These are phyloP conservation scores for Tolypocladium pustulatum DNA, from an alignment of 2,329 filamentous ascomycete species.

Conservation along the genomic window DNA sequence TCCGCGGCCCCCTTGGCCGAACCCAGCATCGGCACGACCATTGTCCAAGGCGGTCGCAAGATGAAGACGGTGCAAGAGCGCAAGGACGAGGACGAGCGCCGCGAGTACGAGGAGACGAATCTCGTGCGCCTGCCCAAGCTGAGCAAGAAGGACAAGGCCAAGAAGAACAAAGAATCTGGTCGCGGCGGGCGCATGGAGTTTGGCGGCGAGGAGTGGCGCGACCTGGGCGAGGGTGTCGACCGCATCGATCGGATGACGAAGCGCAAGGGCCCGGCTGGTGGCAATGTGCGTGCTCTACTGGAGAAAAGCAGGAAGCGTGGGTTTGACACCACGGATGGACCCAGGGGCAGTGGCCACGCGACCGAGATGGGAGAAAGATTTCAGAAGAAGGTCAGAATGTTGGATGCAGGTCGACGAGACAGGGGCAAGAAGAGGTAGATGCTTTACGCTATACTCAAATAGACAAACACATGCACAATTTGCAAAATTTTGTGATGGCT, in stretches of 20 bases:
- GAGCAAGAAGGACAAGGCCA: slow-evolving; percentile 75
- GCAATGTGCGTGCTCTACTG: slow-evolving; percentile 49
- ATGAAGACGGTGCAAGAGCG: slow-evolving; percentile 69
- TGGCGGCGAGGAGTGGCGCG: slow-evolving; percentile 89
- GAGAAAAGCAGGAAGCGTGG: slow-evolving; percentile 82
- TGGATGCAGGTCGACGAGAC: slow-evolving; percentile 35
- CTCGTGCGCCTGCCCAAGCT: slow-evolving; percentile 77
- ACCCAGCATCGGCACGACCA: slow-evolving; percentile 87
- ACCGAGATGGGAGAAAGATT: slow-evolving; percentile 63
- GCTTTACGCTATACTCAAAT: not conserved
- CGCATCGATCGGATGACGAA: slow-evolving; percentile 76
- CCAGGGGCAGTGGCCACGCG: slow-evolving; percentile 48
- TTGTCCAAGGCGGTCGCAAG: slow-evolving; percentile 66
- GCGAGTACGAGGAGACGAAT: slow-evolving; percentile 85
- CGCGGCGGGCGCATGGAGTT: slow-evolving; percentile 51
- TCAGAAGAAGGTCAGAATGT: slow-evolving; percentile 54
- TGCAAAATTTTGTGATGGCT: not conserved
- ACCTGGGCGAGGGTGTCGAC: slow-evolving; percentile 74
- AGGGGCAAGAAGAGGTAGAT: slow-evolving; percentile 29
- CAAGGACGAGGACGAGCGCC: slow-evolving; percentile 65
- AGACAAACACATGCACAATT: not conserved
- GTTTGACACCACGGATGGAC: slow-evolving; percentile 57
- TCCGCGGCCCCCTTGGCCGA: slow-evolving; percentile 71
- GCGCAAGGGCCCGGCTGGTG: slow-evolving; percentile 46
- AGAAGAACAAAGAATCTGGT: slow-evolving; percentile 45